Conservation (phyloP, 1,139 yeast genomes). For the Waltiozyma sp. region DNA sequence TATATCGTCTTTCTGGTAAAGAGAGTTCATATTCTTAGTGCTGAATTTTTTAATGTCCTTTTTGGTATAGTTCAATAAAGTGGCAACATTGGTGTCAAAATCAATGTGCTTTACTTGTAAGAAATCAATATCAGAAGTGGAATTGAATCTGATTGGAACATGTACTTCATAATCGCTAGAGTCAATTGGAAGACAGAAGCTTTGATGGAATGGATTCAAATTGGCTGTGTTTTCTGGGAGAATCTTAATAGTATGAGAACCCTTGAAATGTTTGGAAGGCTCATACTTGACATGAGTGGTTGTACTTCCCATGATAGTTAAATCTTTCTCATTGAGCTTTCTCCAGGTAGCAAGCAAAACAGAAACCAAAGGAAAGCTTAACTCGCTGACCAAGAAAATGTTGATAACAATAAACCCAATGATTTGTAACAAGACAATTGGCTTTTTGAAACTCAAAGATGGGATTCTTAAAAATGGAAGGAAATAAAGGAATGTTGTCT, state of each 20-base stretch:
- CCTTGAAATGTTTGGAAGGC: slow-evolving; percentile 67
- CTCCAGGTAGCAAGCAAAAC: slow-evolving; percentile 37
- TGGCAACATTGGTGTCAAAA: slow-evolving; percentile 40
- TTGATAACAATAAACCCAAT: slow-evolving; percentile 25
- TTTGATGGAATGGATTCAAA: slow-evolving; percentile 63
- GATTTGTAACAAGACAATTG: slow-evolving; percentile 27
- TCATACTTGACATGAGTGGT: slow-evolving; percentile 34
- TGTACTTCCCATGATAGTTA: slow-evolving; percentile 53
- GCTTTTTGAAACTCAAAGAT: slow-evolving; percentile 41
- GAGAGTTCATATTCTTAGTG: slow-evolving; percentile 29
- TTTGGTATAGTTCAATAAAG: slow-evolving; percentile 43
- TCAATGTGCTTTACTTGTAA: slow-evolving; percentile 57
- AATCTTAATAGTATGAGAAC: slow-evolving; percentile 75
- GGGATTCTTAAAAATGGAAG: slow-evolving; percentile 73
- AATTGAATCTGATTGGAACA: slow-evolving; percentile 73
- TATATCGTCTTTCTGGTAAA: slow-evolving; percentile 21
- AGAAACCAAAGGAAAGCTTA: slow-evolving; percentile 38
- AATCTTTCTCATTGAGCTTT: slow-evolving; percentile 42
- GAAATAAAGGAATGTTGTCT: slow-evolving; percentile 55
- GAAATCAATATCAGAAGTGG: slow-evolving; percentile 61
- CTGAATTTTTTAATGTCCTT: slow-evolving; percentile 39
- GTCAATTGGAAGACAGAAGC: slow-evolving; percentile 47
- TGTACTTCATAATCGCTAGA: slow-evolving; percentile 22
- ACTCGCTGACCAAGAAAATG: slow-evolving; percentile 26
- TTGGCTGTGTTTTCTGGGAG: slow-evolving; percentile 86